Percentiles rank a stretch among this genome's conserved stretches.
Conservation (phyloP, 345 rosid genomes). For the Murraya paniculata region DNA sequence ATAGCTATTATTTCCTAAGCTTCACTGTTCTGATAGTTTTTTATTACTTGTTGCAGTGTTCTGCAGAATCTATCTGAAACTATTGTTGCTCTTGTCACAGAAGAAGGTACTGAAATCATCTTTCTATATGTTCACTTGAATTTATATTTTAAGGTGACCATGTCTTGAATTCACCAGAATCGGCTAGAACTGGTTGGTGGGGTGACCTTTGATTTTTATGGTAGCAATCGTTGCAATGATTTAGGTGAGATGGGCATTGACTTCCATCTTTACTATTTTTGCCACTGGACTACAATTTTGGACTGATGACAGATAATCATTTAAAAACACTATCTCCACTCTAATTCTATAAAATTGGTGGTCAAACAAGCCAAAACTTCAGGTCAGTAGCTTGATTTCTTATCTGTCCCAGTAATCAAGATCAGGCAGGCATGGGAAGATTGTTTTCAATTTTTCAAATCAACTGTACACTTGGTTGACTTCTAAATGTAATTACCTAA, state of each 20-base stretch:
- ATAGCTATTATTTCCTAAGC: not conserved
- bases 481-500: not conserved
- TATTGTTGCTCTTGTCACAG: conserved; percentile 71
- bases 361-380: not conserved
- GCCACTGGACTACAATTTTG: not conserved
- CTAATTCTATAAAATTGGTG: not conserved
- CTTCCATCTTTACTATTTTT: not conserved
- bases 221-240: not conserved
- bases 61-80: conserved; percentile 70
- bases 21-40: conserved; percentile 17
- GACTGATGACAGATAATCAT: not conserved
- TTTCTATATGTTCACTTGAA: not conserved
- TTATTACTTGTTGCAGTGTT: conserved; percentile 53
- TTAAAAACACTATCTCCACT: not conserved
- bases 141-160: not conserved
- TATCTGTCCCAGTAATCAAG: not conserved
- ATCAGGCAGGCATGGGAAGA: not conserved
- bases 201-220: not conserved
- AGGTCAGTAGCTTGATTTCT: not conserved
- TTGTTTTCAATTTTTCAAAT: not conserved
- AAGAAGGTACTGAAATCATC: conserved; percentile 64
- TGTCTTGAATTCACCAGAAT: not conserved
- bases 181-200: not conserved
- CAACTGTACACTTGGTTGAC: no score
- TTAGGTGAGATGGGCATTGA: not conserved